A percentile compares a stretch with the other conserved stretches of the same genome.
phyloP scores from a whole-genome alignment of 805 yeast genomes.

The Schizosaccharomyces osmophilus region DNA sequence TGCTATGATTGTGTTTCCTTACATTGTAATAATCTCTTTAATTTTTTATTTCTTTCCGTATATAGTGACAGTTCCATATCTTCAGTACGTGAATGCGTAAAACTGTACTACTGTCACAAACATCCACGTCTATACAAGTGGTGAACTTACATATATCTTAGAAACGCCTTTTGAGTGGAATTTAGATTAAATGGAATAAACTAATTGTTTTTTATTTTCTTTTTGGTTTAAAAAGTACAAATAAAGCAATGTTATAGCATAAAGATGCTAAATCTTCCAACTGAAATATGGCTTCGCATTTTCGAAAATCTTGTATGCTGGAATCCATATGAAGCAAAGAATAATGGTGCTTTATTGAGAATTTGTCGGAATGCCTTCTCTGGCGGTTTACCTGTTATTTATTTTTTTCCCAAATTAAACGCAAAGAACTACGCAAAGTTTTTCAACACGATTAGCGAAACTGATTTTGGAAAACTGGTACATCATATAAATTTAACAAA shows the following conservation, averaged over 20 bases:
- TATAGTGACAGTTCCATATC: too few species aligned
- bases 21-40: too few species aligned
- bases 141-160: too few species aligned
- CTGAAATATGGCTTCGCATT: not conserved
- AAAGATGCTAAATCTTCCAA: not conserved
- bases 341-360: not conserved
- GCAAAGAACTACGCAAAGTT: not conserved
- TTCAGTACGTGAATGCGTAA: too few species aligned
- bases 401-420: not conserved
- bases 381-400: not conserved
- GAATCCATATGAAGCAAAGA: not conserved
- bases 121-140: too few species aligned
- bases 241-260: not conserved
- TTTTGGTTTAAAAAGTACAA: too few species aligned
- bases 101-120: too few species aligned
- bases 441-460: not conserved
- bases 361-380: not conserved
- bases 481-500: slow-evolving; percentile 44
- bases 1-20: too few species aligned
- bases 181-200: too few species aligned
- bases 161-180: too few species aligned
- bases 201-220: too few species aligned
- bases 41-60: too few species aligned
- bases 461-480: slow-evolving; percentile 29
- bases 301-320: not conserved